Base-by-base conservation (phyloP, 257 asterid species). In the Primulina eburnea region DNA sequence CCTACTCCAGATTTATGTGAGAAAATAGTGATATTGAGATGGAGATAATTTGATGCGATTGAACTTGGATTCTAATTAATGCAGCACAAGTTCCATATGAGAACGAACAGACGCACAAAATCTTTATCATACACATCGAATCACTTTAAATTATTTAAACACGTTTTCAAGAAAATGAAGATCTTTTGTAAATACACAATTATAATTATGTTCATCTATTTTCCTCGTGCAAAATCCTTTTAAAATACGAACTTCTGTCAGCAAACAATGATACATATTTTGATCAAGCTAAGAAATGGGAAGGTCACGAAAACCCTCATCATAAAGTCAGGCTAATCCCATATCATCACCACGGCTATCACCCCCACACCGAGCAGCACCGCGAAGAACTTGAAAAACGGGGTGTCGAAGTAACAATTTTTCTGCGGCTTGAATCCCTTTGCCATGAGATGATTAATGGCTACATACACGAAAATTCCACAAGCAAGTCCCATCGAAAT, bases 401-500 rank as follows among this genome's bases (percentile, higher is more conserved):
- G 89, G 30, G 93, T 79, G 38, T 89, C 96, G 20, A 83, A 84
- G 60, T 75, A 73, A 72, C 75, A 79, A 3, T 78, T 66, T 3
- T 24, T 18, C 12, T 67, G 78, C 1, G 96, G 96, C 61, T 76
- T 84, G 76, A 85, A 91, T 9, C 97, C 97, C 74, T 89, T 91
- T 0, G 85, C 72, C 7, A 91, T 87, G 8, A 91, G 81, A 72
- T 91, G 96, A 72, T 91, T 91, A 34, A 91, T 87, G 11, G 96
- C 97, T 5, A 91, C 95, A 52, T 85, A 91, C 28, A 89, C 73
- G 73, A 91, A 91, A 57, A 91, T 87, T 0, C 97, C 97, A 58
- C 87, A 85, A 37, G 97, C 97, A 29, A 91, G 35, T n/a, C 77
- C 92, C 96, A 91, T 91, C 5, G 97, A 77, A 74, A 91, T 83